phyloP scores from a whole-genome alignment of 805 yeast genomes.

The Spathaspora boniae region DNA sequence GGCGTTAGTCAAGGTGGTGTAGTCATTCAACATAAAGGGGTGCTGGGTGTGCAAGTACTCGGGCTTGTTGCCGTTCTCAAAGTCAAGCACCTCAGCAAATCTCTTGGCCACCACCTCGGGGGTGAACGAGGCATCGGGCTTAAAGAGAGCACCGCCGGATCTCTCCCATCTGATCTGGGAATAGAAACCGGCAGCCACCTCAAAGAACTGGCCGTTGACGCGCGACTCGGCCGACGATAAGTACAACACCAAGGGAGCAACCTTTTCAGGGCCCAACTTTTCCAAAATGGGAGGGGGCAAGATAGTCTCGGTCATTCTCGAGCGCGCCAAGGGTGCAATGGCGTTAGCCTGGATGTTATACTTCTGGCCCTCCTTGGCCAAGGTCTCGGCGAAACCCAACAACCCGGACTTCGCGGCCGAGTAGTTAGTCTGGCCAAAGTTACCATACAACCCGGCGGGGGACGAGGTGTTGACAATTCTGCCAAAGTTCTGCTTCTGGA shows the following conservation, averaged over 20 bases:
- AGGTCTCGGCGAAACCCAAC: slow-evolving; percentile 89
- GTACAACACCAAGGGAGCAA: slow-evolving; percentile 87
- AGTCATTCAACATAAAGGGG: slow-evolving; percentile 74
- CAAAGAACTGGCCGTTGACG: slow-evolving; percentile 75
- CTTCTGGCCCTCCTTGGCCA: slow-evolving; percentile 89
- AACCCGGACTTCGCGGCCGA: slow-evolving; percentile 89
- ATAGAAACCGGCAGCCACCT: slow-evolving; percentile 91
- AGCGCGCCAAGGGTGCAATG: slow-evolving; percentile 92
- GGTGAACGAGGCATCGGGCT: slow-evolving; percentile 71
- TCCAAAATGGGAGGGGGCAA: slow-evolving; percentile 83
- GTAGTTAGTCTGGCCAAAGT: slow-evolving; percentile 95
- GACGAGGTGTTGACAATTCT: slow-evolving; percentile 91
- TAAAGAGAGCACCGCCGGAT: slow-evolving; percentile 79
- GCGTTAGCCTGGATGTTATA: slow-evolving; percentile 81
- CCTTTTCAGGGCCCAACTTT: slow-evolving; percentile 77
- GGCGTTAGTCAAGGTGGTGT: slow-evolving; percentile 53
- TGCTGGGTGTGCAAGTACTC: slow-evolving; percentile 51
- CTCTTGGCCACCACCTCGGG: slow-evolving; percentile 78
- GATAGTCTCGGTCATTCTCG: slow-evolving; percentile 92
- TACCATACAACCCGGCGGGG: slow-evolving; percentile 96
- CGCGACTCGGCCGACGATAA: slow-evolving; percentile 61
- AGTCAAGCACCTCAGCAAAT: slow-evolving; percentile 62
- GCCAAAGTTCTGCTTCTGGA: slow-evolving; percentile 82
- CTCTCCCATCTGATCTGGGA: slow-evolving; percentile 95
- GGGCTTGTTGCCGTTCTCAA: slow-evolving; percentile 53